These are phyloP conservation scores for Oryza coarctata DNA, from an alignment of 176 grass and related monocot species.

Conservation along the genomic window DNA sequence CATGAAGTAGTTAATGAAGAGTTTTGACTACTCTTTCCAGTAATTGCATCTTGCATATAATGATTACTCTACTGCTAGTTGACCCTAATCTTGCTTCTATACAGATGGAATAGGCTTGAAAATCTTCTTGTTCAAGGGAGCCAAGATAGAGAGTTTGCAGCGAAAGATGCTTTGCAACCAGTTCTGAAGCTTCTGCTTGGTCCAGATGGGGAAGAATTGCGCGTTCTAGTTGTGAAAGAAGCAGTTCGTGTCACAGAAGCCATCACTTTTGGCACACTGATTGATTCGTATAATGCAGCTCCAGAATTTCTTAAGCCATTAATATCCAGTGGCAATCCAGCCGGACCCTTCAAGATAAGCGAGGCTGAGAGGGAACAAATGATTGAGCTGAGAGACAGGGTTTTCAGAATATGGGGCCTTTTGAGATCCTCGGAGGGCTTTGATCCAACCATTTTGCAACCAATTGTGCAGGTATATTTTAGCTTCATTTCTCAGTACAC, in stretches of 20 bases:
- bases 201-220: slow-evolving; percentile 77
- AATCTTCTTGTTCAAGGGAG: slow-evolving; percentile 96
- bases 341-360: slow-evolving; percentile 69
- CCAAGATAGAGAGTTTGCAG: slow-evolving; percentile 84
- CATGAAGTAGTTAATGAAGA: slow-evolving; percentile 19
- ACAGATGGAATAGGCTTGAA: slow-evolving; percentile 99
- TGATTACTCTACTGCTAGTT: slow-evolving; percentile 3
- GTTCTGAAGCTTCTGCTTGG: slow-evolving; percentile 83
- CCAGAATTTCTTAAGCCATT: slow-evolving; percentile 75
- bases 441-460: slow-evolving; percentile 88
- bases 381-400: slow-evolving; percentile 73
- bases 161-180: slow-evolving; percentile 94
- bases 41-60: background rate
- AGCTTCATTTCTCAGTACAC: background rate
- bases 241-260: slow-evolving; percentile 86
- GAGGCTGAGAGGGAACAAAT: slow-evolving; percentile 64
- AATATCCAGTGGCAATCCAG: slow-evolving; percentile 57
- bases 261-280: slow-evolving; percentile 64
- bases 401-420: slow-evolving; percentile 82
- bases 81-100: slow-evolving; percentile 14
- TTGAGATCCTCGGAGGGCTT: slow-evolving; percentile 88
- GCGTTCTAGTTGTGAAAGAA: slow-evolving; percentile 85
- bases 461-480: slow-evolving; percentile 75
- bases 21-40: background rate
- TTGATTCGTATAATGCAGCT: slow-evolving; percentile 71